Evolutionary conservation across 345 rosid species (phyloP).

Genomic region (Acer yangbiense): DNA sequence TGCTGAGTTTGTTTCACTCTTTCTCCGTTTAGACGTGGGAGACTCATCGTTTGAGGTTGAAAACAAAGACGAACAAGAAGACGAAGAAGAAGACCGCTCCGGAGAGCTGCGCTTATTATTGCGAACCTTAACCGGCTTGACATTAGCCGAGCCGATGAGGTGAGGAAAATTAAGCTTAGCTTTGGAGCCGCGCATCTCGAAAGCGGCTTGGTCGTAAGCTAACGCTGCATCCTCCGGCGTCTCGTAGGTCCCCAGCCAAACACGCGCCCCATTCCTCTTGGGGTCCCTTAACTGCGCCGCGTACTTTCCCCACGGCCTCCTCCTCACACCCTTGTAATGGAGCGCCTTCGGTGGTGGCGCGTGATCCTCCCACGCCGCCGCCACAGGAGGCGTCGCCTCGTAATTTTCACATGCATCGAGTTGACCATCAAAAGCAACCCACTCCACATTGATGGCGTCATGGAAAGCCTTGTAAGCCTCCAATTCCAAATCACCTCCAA

Average conservation of each 20-base stretch:
- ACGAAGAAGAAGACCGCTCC: not conserved
- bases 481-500: not conserved
- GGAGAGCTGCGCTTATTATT: conserved; percentile 18
- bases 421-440: not conserved
- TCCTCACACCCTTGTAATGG: conserved; percentile 33
- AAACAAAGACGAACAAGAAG: not conserved
- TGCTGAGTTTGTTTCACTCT: not conserved
- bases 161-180: conserved; percentile 27
- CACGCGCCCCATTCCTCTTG: conserved; percentile 61
- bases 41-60: not conserved
- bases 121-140: conserved; percentile 7
- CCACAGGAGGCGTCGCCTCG: not conserved
- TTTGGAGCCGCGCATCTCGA: conserved; percentile 20
- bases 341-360: not conserved
- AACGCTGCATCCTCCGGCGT: conserved; percentile 33
- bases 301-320: conserved; percentile 71
- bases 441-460: not conserved
- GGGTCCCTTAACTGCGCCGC: conserved; percentile 75
- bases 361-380: not conserved
- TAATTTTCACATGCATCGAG: too few relatives aligned
- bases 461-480: not conserved
- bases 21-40: not conserved
- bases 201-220: conserved; percentile 25
- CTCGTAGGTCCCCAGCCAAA: conserved; percentile 76
- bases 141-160: conserved; percentile 10